Conservation (phyloP, 1,284 basidiomycete species). For the Trichosporon asahii region DNA sequence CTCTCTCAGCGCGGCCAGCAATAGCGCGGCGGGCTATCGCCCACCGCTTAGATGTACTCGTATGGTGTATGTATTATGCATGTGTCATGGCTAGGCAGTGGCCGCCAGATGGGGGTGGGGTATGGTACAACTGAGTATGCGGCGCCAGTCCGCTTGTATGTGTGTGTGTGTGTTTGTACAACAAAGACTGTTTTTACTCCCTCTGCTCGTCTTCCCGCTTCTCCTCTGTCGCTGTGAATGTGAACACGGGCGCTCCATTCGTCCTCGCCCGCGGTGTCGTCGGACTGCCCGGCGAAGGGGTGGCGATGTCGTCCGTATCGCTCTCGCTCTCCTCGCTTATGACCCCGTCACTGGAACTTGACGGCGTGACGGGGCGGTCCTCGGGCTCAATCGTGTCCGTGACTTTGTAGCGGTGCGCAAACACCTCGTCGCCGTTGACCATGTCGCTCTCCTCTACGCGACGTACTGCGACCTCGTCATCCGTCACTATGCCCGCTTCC, state of each 20-base stretch:
- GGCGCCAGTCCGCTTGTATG: too few relatives aligned
- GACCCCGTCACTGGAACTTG: too few relatives aligned
- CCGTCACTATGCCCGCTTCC: conserved; percentile 34
- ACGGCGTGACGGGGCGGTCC: background rate
- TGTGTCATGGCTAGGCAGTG: background rate
- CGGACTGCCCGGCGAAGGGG: too few relatives aligned
- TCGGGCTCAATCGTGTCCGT: conserved; percentile 25
- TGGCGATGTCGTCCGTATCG: background rate
- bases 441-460: conserved; percentile 24
- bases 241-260: background rate
- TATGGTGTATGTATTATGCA: conserved; percentile 8
- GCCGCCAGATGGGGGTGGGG: too few relatives aligned
- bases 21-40: background rate
- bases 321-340: background rate
- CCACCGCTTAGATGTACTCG: background rate
- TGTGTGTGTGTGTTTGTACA: background rate
- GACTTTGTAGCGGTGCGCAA: conserved; percentile 17
- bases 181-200: background rate
- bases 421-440: conserved; percentile 33
- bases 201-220: background rate
- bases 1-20: background rate
- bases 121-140: background rate
- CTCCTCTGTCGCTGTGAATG: background rate
- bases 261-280: background rate
- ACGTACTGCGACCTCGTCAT: background rate